phyloP scores from a whole-genome alignment of 108 stramenopile species.

The Ochromonas danica region DNA sequence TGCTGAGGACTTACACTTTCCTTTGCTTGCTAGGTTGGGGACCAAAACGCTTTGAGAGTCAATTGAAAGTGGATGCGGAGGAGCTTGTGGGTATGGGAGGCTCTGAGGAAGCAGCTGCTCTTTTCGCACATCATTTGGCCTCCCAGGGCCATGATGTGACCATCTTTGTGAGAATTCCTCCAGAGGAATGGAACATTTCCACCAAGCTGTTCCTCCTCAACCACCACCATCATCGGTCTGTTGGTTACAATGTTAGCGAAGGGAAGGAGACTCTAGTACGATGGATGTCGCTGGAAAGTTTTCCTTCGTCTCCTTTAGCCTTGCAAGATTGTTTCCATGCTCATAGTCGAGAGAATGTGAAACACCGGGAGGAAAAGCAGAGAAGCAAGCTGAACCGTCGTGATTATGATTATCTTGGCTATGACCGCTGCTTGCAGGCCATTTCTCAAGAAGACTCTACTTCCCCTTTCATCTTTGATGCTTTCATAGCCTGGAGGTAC shows the following conservation, averaged over 20 bases:
- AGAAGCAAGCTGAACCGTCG: no score
- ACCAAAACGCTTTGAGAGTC: no score
- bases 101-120: conserved; percentile 58
- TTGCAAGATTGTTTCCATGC: no score
- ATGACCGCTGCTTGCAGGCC: no score
- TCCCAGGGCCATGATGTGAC: conserved; percentile 47
- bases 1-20: background rate
- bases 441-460: no score
- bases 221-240: background rate
- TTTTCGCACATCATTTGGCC: conserved; percentile 51
- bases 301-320: no score
- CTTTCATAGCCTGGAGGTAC: conserved; percentile 62
- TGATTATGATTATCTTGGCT: no score
- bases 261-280: no score
- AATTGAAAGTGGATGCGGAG: background rate
- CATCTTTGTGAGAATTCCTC: conserved; percentile 36
- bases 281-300: no score
- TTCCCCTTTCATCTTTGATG: no score
- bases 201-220: background rate
- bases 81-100: conserved; percentile 46
- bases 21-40: background rate
- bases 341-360: no score
- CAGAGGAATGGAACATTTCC: background rate
- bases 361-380: no score
- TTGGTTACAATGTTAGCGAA: background rate